Evolutionary conservation across 2,329 filamentous ascomycete genomes (phyloP).

Genomic region (Byssochlamys sp.): DNA sequence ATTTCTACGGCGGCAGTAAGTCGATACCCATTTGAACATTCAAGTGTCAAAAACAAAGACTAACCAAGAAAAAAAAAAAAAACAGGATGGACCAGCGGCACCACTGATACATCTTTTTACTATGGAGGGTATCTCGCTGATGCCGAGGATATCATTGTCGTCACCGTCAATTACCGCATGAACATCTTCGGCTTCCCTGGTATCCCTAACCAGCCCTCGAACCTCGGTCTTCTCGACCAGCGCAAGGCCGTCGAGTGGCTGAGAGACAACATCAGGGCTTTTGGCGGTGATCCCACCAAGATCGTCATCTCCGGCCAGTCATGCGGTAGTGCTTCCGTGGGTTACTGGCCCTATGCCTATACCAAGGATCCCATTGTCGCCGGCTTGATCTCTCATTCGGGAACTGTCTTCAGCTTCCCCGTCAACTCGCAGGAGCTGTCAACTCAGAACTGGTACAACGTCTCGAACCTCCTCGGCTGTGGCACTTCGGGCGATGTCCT

Average conservation of each 20-base stretch:
- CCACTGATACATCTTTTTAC: conserved; percentile 27
- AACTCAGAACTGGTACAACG: conserved; percentile 35
- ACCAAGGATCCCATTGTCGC: conserved; percentile 26
- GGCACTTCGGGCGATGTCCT: conserved; percentile 20
- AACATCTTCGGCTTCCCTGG: conserved; percentile 36
- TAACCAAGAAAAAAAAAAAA: neutral
- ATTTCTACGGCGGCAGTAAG: conserved; percentile 34
- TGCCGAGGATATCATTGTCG: conserved; percentile 32
- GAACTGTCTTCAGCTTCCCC: conserved; percentile 36
- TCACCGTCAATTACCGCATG: conserved; percentile 36
- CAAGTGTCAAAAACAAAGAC: neutral
- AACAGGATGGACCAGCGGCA: conserved; percentile 27
- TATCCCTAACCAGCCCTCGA: conserved; percentile 24
- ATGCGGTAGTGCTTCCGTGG: conserved; percentile 26
- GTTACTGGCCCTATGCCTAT: conserved; percentile 25
- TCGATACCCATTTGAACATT: neutral
- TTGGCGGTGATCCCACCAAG: conserved; percentile 41
- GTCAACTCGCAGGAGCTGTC: conserved; percentile 27
- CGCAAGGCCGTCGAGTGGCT: conserved; percentile 46
- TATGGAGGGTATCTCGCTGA: conserved; percentile 28
- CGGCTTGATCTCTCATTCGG: conserved; percentile 30
- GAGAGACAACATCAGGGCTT: conserved; percentile 40
- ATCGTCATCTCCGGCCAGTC: conserved; percentile 42
- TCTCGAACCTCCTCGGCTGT: conserved; percentile 34
- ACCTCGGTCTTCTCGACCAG: conserved; percentile 46